Base-by-base conservation (phyloP, 1,139 yeast genomes). In the Saccharomyces pastorianus region DNA sequence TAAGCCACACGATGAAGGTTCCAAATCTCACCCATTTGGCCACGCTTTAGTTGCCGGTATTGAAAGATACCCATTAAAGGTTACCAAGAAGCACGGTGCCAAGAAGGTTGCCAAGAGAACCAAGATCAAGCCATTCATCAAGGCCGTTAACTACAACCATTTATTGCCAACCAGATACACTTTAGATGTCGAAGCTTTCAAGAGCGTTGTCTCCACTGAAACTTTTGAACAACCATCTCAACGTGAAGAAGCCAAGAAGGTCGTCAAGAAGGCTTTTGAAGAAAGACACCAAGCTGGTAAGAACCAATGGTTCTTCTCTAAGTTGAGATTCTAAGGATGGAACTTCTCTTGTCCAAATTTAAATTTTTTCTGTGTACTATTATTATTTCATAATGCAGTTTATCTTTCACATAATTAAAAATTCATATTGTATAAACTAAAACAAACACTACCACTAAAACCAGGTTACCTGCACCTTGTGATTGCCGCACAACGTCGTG, bases 81-180 rank as follows among this genome's bases (percentile, higher is more conserved):
- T 93, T 67, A 85, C 96, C 82, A 89, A 89, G 81, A 82, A 84
- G 77, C 87, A 88, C 84, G 93, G 93, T 76, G 90, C 91, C 71
- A 93, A 93, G 90, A 89, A 90, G 83, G 82, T 86, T 71, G 95
- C 96, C 71, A 89, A 89, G 87, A 88, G 96, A 83, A 88, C 96
- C 73, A 88, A 86, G 83, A 91, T 95, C 75, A 95, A 95, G 93
- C 98, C 99, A 73, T 95, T 95, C 79, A 90, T 95, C 82, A 95
- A 93, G 85, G 91, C 88, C 75, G 84, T 95, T 77, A 95, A 95
- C 97, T 95, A 91, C 96, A 91, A 90, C 93, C 99, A 95, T 80
- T 83, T 95, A 78, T 86, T 95, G 95, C 99, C 99, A 82, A 95
- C 99, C 74, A 93, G 99, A 85, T 95, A 95, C 88, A 84, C 96